Evolutionary conservation across 2,329 filamentous ascomycete species (phyloP).

Genomic region (Leptographium galeiforme): DNA sequence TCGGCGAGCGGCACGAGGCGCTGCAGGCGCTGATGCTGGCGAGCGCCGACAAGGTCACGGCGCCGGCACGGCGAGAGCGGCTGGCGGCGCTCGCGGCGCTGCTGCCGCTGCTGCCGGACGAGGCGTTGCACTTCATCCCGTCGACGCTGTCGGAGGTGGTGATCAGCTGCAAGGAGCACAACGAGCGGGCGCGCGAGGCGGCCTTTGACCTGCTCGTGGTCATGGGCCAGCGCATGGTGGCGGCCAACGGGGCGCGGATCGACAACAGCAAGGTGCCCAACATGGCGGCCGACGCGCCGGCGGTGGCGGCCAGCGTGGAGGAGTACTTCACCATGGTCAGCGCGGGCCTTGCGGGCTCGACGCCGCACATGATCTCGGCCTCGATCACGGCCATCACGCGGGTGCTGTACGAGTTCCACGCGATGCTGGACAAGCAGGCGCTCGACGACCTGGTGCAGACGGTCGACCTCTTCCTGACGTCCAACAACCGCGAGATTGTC

Average conservation of each 20-base stretch:
- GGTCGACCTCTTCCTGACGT: slow-evolving; percentile 90
- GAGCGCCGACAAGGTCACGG: slow-evolving; percentile 72
- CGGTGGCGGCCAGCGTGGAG: slow-evolving; percentile 69
- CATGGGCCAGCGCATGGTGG: slow-evolving; percentile 68
- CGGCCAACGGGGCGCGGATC: slow-evolving; percentile 56
- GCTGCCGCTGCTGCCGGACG: slow-evolving; percentile 61
- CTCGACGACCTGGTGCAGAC: slow-evolving; percentile 80
- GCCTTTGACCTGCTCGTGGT: slow-evolving; percentile 84
- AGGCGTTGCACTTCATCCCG: slow-evolving; percentile 84
- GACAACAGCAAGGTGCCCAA: slow-evolving; percentile 76
- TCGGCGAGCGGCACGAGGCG: slow-evolving; percentile 62
- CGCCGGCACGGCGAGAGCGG: slow-evolving; percentile 75
- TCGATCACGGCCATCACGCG: slow-evolving; percentile 90
- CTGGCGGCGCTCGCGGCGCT: slow-evolving; percentile 71
- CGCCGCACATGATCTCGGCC: slow-evolving; percentile 94
- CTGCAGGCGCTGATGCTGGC: slow-evolving; percentile 69
- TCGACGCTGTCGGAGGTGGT: slow-evolving; percentile 86
- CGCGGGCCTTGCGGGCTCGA: slow-evolving; percentile 81
- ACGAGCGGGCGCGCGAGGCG: slow-evolving; percentile 79
- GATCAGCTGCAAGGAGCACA: slow-evolving; percentile 93
- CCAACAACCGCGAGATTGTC: slow-evolving; percentile 93
- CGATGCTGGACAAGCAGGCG: slow-evolving; percentile 52
- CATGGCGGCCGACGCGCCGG: slow-evolving; percentile 69
- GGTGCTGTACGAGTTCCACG: slow-evolving; percentile 84
- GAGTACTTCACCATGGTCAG: slow-evolving; percentile 98